Evolutionary conservation across 2,329 filamentous ascomycete species (phyloP), one percentile per base, ranked within the genome.

Genomic region (Epichloe uncinata): DNA sequence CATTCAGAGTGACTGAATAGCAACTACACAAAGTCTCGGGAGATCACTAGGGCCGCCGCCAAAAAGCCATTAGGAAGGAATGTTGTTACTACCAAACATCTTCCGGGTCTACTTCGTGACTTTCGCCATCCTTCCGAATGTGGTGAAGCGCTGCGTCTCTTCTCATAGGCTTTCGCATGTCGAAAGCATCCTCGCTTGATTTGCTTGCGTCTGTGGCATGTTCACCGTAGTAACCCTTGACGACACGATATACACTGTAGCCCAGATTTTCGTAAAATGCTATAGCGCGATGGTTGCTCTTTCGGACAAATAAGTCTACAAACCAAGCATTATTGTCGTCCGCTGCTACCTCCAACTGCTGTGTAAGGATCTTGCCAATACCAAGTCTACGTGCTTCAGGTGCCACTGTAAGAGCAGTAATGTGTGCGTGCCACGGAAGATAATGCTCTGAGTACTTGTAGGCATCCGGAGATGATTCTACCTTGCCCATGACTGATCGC

Each of bases 391-490:
- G 83, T 46, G 88, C 88, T 50, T 84, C 81, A 0, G 93, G 93
- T 0, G 91, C 84, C 18, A 98, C 87, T 0, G 93, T 97, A 47
- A 98, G 75, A 36, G 91, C 93, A 4, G 93, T 98, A 63, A 98
- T 95, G 69, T 98, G 93, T 18, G 89, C 91, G 70, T 98, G 93
- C 87, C 89, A 97, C n/a, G 91, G 91, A n/a, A 95, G 84, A 70
- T 94, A 95, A 70, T 96, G 89, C 60, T 84, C 77, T 46, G 87
- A 93, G 60, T 81, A 81, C 52, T 80, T 76, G 64, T 85, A 79
- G 48, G 82, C 81, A 42, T 86, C 74, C 15, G 86, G 84, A 49
- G 88, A 94, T 55, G 88, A 83, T 72, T 97, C 91, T 53, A 95
- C 79, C 72, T 98, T 98, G 63, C 91, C 93, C 79, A 98, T 95